These are phyloP conservation scores for Clitopilus hobsonii DNA, from an alignment of 768 basidiomycete genomes.

Conservation along the genomic window DNA sequence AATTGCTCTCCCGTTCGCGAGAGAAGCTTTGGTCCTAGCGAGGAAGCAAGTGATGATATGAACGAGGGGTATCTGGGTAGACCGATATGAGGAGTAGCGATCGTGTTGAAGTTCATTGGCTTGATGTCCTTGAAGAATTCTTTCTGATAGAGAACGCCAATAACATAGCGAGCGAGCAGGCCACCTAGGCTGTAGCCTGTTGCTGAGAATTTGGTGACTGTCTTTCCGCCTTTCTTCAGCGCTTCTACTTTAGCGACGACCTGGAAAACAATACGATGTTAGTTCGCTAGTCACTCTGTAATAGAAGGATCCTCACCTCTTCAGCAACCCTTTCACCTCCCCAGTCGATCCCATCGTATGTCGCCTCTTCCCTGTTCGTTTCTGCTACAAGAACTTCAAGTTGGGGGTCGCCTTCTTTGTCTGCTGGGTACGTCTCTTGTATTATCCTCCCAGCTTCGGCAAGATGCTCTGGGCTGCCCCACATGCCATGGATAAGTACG, in stretches of 20 bases:
- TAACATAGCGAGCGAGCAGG: constrained; percentile 71
- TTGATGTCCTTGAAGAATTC: constrained; percentile 66
- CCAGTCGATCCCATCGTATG: constrained; percentile 85
- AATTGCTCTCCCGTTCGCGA: constrained; percentile 81
- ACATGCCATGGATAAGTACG: constrained; percentile 67
- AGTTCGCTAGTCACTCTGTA: neutral
- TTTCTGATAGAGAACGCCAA: constrained; percentile 65
- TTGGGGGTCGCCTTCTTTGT: constrained; percentile 30
- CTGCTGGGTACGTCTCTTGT: constrained; percentile 31
- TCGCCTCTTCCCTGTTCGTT: constrained; percentile 59
- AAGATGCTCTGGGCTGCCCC: constrained; percentile 72
- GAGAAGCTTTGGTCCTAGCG: constrained; percentile 63
- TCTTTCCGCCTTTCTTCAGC: constrained; percentile 47
- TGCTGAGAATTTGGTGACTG: constrained; percentile 66
- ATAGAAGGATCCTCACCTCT: constrained; percentile 48
- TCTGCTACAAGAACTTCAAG: constrained; percentile 63
- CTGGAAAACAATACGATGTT: constrained; percentile 27
- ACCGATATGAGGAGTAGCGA: constrained; percentile 83
- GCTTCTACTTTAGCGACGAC: constrained; percentile 50
- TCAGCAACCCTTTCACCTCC: constrained; percentile 75
- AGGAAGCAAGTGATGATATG: constrained; percentile 45
- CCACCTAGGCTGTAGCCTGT: constrained; percentile 83
- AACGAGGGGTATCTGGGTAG: constrained; percentile 60
- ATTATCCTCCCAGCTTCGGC: constrained; percentile 52
- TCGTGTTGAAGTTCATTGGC: constrained; percentile 78